phyloP scores from a whole-genome alignment of 1,139 yeast genomes.

The Geotrichum europaeum region DNA sequence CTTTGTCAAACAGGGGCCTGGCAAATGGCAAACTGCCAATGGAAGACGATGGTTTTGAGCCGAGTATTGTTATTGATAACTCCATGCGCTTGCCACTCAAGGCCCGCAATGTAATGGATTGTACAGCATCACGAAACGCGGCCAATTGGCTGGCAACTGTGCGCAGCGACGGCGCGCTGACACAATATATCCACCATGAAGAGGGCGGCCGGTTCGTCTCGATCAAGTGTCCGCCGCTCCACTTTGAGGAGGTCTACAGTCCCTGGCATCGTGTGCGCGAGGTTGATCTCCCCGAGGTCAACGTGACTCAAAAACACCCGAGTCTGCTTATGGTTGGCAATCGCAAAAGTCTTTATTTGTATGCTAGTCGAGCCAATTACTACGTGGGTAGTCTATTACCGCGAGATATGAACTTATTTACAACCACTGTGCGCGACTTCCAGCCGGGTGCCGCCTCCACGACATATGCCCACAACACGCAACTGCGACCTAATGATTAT shows the following conservation, averaged over 20 bases:
- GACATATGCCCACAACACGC: background rate
- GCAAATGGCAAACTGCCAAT: background rate
- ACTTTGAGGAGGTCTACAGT: conserved; percentile 5
- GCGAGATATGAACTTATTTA: background rate
- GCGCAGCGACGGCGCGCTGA: conserved; percentile 13
- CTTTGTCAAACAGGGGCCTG: background rate
- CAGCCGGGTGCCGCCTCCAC: conserved; percentile 13
- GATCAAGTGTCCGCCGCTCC: conserved; percentile 13
- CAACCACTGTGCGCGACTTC: conserved; percentile 10
- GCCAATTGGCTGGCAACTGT: conserved; percentile 10
- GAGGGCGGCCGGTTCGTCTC: background rate
- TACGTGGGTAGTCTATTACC: conserved; percentile 11
- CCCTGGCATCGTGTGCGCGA: conserved; percentile 12
- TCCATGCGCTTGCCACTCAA: conserved; percentile 9
- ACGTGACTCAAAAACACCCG: background rate
- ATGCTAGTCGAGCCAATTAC: background rate
- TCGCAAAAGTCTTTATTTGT: conserved; percentile 9
- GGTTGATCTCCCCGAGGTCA: background rate
- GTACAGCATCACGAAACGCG: background rate
- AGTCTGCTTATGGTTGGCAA: conserved; percentile 13
- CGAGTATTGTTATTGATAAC: background rate
- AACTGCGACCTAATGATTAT: background rate
- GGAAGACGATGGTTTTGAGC: background rate
- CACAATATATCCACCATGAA: background rate
- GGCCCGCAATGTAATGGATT: conserved; percentile 10